These are phyloP conservation scores for Aspergillus pseudoviridinutans DNA, from an alignment of 2,329 filamentous ascomycete genomes.

Conservation along the genomic window DNA sequence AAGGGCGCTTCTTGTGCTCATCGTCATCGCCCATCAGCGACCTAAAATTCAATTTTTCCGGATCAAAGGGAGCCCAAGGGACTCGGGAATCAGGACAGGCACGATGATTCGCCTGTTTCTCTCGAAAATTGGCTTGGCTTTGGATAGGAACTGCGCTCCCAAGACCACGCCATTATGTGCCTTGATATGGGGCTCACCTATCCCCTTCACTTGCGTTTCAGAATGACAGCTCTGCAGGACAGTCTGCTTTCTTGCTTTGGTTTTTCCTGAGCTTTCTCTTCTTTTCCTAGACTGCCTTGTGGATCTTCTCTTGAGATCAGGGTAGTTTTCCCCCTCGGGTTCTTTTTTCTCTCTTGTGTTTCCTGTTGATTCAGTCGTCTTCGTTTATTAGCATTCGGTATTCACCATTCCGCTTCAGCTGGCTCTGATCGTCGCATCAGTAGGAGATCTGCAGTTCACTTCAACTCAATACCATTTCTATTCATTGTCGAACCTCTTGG, in stretches of 20 bases:
- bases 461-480: background rate
- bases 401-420: constrained; percentile 7
- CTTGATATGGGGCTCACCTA: background rate
- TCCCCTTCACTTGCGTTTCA: background rate
- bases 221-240: constrained; percentile 3
- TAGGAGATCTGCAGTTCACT: background rate
- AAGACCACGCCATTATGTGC: constrained; percentile 13
- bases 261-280: background rate
- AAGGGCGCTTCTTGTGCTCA: background rate
- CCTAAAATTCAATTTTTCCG: background rate
- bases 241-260: background rate
- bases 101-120: background rate
- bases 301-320: background rate
- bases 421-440: constrained; percentile 9
- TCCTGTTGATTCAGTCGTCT: background rate
- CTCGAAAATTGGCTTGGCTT: constrained; percentile 8
- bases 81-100: background rate
- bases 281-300: background rate
- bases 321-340: constrained; percentile 1
- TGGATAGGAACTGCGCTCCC: constrained; percentile 4
- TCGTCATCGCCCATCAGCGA: background rate
- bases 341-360: constrained; percentile 1
- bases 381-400: background rate
- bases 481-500: background rate
- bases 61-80: background rate